phyloP scores from a whole-genome alignment of 140 eudicot genomes.

The Bidens hawaiensis region DNA sequence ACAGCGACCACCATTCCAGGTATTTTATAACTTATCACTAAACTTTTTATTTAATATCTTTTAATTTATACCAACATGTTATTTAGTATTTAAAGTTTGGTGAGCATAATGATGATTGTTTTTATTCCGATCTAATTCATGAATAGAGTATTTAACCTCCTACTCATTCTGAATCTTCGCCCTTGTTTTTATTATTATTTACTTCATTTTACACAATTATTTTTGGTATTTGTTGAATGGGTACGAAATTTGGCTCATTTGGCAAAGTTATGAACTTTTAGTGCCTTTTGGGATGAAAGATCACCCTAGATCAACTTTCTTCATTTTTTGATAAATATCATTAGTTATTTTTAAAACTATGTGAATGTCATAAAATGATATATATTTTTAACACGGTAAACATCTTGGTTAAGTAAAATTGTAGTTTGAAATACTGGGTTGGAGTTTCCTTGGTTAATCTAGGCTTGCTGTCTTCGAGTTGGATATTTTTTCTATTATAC shows the following conservation, averaged over 20 bases:
- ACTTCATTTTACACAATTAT: neutral
- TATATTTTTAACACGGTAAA: no score
- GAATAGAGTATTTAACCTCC: conserved; percentile 55
- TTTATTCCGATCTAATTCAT: conserved; percentile 45
- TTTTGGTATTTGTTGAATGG: no score
- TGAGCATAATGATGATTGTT: conserved; percentile 38
- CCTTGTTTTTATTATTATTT: neutral
- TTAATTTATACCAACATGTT: neutral
- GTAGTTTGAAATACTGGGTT: no score
- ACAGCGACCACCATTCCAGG: no score
- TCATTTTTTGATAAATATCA: conserved; percentile 9
- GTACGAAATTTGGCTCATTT: conserved; percentile 43
- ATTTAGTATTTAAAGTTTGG: neutral
- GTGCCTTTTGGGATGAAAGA: conserved; percentile 55
- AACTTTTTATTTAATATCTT: no score
- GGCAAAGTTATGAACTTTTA: conserved; percentile 15
- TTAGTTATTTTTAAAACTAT: neutral
- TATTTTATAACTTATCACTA: no score
- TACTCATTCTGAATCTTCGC: conserved; percentile 64
- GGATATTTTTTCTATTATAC: no score
- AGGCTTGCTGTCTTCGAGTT: no score
- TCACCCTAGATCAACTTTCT: conserved; percentile 40
- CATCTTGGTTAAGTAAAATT: no score
- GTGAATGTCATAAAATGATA: conserved; percentile 14
- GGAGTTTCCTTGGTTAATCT: no score